Evolutionary conservation across 202 grass and related monocot genomes (phyloP).

Genomic region (Hordeum pubiflorum): DNA sequence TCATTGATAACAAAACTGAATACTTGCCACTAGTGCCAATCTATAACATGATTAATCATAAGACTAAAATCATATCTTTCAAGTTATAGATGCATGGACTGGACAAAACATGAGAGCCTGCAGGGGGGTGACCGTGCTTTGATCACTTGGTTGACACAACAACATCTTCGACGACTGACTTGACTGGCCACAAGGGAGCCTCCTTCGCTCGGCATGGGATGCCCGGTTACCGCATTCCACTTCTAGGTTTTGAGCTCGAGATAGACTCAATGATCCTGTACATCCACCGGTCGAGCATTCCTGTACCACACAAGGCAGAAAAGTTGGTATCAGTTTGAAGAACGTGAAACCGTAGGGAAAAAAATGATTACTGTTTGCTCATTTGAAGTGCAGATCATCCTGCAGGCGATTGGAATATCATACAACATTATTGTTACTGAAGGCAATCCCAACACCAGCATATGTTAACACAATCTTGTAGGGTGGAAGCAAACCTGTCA

Average conservation of each 20-base stretch:
- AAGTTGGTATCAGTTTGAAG: not conserved
- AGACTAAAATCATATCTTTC: not conserved
- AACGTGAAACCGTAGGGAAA: not conserved
- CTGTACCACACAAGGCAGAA: conserved; percentile 23
- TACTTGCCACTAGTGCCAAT: not conserved
- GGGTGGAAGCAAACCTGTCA: conserved; percentile 58
- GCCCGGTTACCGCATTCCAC: conserved; percentile 38
- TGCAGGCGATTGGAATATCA: not conserved
- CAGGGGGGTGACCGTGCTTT: not conserved
- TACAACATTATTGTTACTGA: not conserved
- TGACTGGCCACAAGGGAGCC: not conserved
- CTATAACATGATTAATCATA: not conserved
- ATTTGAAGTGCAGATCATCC: not conserved
- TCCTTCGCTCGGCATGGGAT: not conserved
- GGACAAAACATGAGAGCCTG: conserved; percentile 18
- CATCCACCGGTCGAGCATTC: conserved; percentile 99
- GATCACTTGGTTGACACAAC: not conserved
- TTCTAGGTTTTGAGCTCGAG: conserved; percentile 60
- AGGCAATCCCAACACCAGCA: not conserved
- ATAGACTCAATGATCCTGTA: conserved; percentile 68
- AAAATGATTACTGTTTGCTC: not conserved
- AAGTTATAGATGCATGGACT: conserved; percentile 8
- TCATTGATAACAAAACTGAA: conserved; percentile 30
- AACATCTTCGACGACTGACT: not conserved
- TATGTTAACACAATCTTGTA: not conserved